These are phyloP conservation scores for Xylaria sp. DNA, from an alignment of 2,329 filamentous ascomycete species.

Conservation along the genomic window DNA sequence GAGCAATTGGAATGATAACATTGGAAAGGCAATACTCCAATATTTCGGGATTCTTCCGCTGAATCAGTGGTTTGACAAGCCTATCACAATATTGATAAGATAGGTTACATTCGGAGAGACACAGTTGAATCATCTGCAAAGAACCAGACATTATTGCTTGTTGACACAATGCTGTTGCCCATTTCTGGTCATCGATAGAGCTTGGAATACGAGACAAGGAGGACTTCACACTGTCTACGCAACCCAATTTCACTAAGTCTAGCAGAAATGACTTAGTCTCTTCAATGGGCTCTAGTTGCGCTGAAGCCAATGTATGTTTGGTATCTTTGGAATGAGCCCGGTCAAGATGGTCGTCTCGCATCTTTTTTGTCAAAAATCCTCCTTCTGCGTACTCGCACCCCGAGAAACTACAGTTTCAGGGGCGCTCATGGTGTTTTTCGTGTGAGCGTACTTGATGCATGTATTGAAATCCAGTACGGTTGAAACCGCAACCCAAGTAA, in stretches of 20 bases:
- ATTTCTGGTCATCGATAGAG: neutral
- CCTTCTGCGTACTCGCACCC: neutral
- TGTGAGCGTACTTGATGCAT: neutral
- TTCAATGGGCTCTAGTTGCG: neutral
- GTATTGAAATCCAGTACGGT: slow-evolving; percentile 22
- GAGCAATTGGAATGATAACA: too few species aligned
- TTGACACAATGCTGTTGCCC: neutral
- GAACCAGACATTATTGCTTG: neutral
- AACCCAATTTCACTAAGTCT: neutral
- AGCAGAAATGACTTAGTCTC: neutral
- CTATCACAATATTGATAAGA: too few species aligned
- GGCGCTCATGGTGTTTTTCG: neutral
- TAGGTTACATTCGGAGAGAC: neutral
- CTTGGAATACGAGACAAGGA: neutral
- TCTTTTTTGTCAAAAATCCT: neutral
- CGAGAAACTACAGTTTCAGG: neutral
- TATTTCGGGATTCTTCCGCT: neutral
- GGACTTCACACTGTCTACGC: neutral
- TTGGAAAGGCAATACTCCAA: neutral
- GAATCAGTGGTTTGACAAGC: neutral
- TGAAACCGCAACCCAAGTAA: slow-evolving; percentile 16
- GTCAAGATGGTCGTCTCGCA: neutral
- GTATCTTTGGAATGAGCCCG: neutral
- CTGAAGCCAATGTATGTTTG: too few species aligned
- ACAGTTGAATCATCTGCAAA: neutral